Evolutionary conservation across 208 protist species (phyloP).

Genomic region (Blechomonas ayalai): DNA sequence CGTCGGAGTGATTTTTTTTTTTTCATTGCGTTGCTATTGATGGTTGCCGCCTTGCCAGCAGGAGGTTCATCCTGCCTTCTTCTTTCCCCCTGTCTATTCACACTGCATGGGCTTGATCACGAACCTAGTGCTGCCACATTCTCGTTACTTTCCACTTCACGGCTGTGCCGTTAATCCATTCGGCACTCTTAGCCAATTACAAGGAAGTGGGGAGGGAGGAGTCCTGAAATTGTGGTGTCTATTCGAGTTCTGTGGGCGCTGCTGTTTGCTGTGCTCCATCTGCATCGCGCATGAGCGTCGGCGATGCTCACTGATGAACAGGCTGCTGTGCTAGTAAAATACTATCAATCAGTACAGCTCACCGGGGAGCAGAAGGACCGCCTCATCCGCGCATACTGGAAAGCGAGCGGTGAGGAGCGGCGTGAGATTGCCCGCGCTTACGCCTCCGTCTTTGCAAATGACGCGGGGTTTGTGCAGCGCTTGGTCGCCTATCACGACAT

Average conservation of each 20-base stretch:
- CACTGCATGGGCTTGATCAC: too few relatives aligned
- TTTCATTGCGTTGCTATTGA: background rate
- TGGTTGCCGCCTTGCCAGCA: too few relatives aligned
- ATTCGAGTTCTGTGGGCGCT: too few relatives aligned
- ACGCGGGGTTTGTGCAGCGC: slow-evolving; percentile 65
- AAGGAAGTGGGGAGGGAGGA: too few relatives aligned
- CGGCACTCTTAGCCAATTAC: too few relatives aligned
- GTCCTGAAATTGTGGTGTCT: too few relatives aligned
- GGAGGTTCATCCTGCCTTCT: background rate
- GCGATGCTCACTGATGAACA: slow-evolving; percentile 64
- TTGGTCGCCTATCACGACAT: slow-evolving; percentile 58
- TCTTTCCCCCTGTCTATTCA: background rate
- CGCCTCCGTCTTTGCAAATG: slow-evolving; percentile 50
- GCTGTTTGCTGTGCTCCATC: too few relatives aligned
- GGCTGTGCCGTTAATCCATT: too few relatives aligned
- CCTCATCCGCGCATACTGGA: slow-evolving; percentile 69
- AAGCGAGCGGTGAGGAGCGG: slow-evolving; percentile 47
- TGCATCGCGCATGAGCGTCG: too few relatives aligned
- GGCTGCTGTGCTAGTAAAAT: slow-evolving; percentile 47
- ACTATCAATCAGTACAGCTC: slow-evolving; percentile 57
- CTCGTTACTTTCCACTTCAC: too few relatives aligned
- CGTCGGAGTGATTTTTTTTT: slow-evolving; percentile 7
- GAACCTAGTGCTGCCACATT: too few relatives aligned
- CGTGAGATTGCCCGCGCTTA: slow-evolving; percentile 66
- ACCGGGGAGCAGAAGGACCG: slow-evolving; percentile 50